Evolutionary conservation across 306 rosid species (phyloP).

Genomic region (Arachis hypogaea): DNA sequence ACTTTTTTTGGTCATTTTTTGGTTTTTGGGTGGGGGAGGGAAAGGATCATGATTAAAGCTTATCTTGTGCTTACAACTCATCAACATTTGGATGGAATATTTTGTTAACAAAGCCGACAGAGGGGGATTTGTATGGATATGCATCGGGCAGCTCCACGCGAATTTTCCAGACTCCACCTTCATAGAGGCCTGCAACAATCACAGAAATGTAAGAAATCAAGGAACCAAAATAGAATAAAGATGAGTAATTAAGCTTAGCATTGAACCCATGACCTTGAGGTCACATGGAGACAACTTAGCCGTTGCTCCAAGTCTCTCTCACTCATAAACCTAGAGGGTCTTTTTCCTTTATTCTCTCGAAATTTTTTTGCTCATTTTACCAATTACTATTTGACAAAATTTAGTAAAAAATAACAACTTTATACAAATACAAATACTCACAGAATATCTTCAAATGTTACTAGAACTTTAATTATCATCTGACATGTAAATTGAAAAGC

Average conservation of each 20-base stretch:
- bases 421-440: background rate
- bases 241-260: background rate
- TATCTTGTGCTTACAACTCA: conserved; percentile 75
- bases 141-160: conserved; percentile 98
- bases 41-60: too few species aligned
- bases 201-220: conserved; percentile 33
- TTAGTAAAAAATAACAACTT: background rate
- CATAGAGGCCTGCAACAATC: conserved; percentile 81
- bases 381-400: background rate
- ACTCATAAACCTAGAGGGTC: background rate
- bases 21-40: background rate
- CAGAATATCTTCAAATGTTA: background rate
- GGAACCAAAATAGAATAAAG: conserved; percentile 26
- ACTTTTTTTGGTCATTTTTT: too few species aligned
- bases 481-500: background rate
- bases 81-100: conserved; percentile 97
- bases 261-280: too few species aligned
- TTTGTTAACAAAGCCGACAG: conserved; percentile 93
- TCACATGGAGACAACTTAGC: too few species aligned
- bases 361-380: background rate
- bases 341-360: background rate
- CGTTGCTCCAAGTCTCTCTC: background rate
- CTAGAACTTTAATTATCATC: background rate
- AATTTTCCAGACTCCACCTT: conserved; percentile 96
- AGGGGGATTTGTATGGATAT: conserved; percentile 96